These are phyloP conservation scores for Entomortierella beljakovae DNA, from an alignment of 192 early-diverging fungal species.

Conservation along the genomic window DNA sequence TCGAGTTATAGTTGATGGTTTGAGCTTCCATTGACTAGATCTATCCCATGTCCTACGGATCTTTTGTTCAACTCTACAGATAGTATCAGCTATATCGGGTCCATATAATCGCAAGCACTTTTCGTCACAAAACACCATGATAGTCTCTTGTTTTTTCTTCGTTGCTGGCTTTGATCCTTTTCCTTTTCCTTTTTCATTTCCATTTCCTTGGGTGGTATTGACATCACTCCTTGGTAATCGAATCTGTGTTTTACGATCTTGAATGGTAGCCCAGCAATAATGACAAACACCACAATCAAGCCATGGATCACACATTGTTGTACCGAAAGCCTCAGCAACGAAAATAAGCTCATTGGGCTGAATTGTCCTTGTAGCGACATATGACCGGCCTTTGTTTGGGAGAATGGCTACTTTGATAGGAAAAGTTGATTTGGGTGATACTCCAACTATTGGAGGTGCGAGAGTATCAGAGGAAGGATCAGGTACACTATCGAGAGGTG, in stretches of 20 bases:
- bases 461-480: neutral
- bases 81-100: constrained; percentile 5
- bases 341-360: constrained; percentile 31
- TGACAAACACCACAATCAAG: constrained; percentile 48
- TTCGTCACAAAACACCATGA: constrained; percentile 49
- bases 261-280: constrained; percentile 36
- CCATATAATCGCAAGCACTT: constrained; percentile 17
- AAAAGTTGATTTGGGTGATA: neutral
- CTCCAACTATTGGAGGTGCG: neutral
- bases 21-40: constrained; percentile 7
- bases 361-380: constrained; percentile 33
- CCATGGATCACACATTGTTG: constrained; percentile 49
- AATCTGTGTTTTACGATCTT: constrained; percentile 18
- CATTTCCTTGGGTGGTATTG: no score
- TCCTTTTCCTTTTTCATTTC: neutral
- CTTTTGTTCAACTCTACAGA: constrained; percentile 38
- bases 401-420: constrained; percentile 18
- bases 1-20: neutral
- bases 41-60: constrained; percentile 33
- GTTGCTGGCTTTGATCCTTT: neutral
- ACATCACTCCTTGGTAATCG: constrained; percentile 7
- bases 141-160: constrained; percentile 13
- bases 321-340: constrained; percentile 39
- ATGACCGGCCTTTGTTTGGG: constrained; percentile 41
- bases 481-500: neutral